These are phyloP conservation scores for Nannochloris sp. DNA, from an alignment of 139 green algal species.

Conservation along the genomic window DNA sequence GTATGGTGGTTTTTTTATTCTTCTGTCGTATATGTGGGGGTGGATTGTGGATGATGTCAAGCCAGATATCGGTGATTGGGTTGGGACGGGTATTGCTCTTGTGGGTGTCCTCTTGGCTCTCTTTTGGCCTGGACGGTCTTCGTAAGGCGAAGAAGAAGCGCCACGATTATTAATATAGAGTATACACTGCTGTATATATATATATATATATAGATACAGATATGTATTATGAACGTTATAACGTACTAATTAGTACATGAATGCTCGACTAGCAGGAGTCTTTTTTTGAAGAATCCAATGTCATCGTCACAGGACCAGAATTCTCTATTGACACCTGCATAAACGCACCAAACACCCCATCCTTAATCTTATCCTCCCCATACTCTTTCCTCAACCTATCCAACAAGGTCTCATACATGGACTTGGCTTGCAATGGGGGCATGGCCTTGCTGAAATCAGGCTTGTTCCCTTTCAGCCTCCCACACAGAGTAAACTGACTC, in stretches of 20 bases:
- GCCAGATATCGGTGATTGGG: conserved; percentile 67
- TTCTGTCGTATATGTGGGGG: conserved; percentile 72
- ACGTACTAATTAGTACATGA: not conserved
- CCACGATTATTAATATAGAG: too few species aligned
- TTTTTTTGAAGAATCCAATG: conserved; percentile 11
- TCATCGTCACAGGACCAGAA: conserved; percentile 38
- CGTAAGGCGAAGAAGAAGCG: too few species aligned
- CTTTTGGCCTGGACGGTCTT: conserved; percentile 53
- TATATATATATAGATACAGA: too few species aligned
- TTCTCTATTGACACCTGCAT: conserved; percentile 62
- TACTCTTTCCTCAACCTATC: conserved; percentile 37
- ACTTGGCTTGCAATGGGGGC: conserved; percentile 30
- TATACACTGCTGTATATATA: too few species aligned
- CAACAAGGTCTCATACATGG: conserved; percentile 50
- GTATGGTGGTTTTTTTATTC: conserved; percentile 85
- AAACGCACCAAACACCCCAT: conserved; percentile 55
- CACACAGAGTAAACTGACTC: conserved; percentile 72
- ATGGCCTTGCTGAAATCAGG: conserved; percentile 68
- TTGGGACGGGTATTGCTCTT: conserved; percentile 59
- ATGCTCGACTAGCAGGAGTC: not conserved
- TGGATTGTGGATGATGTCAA: conserved; percentile 57
- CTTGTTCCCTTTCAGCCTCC: conserved; percentile 55
- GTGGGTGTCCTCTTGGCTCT: conserved; percentile 56
- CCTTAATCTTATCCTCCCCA: conserved; percentile 29
- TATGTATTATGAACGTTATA: too few species aligned